Conservation (phyloP, 106 monocot genomes). For the Amphibolis antarctica region DNA sequence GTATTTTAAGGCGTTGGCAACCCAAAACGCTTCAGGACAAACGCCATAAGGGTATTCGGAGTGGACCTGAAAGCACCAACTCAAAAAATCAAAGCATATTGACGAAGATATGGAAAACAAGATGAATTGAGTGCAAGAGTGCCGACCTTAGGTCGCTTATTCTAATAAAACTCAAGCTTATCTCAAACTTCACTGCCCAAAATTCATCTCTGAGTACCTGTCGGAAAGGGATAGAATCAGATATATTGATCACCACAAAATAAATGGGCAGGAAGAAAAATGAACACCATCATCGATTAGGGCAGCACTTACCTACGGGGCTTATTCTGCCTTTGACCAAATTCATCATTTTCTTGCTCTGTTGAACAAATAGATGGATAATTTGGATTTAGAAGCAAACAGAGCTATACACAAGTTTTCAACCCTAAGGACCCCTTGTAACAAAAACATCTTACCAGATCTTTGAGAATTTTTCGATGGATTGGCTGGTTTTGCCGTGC, state of each 20-base stretch:
- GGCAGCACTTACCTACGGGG: constrained; percentile 81
- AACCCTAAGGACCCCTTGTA: neutral
- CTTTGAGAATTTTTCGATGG: constrained; percentile 30
- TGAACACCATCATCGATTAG: neutral
- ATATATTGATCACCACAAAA: neutral
- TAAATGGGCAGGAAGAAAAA: neutral
- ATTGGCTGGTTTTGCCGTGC: constrained; percentile 19
- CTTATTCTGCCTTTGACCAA: constrained; percentile 81
- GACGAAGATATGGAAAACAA: neutral
- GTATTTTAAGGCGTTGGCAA: neutral
- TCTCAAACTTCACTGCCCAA: constrained; percentile 6
- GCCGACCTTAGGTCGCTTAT: neutral
- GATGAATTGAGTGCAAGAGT: neutral
- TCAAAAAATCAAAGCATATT: neutral
- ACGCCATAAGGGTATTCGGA: neutral
- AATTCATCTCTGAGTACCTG: constrained; percentile 10
- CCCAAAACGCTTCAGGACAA: neutral
- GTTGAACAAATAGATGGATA: constrained; percentile 3
- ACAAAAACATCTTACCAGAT: constrained; percentile 28
- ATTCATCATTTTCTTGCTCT: constrained; percentile 71
- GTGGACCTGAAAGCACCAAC: constrained; percentile 4
- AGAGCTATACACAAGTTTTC: neutral
- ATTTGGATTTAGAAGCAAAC: neutral
- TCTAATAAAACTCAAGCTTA: constrained; percentile 2
- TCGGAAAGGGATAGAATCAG: neutral